These are phyloP conservation scores for Pisolithus sp. DNA, from an alignment of 768 basidiomycete species.

Conservation along the genomic window DNA sequence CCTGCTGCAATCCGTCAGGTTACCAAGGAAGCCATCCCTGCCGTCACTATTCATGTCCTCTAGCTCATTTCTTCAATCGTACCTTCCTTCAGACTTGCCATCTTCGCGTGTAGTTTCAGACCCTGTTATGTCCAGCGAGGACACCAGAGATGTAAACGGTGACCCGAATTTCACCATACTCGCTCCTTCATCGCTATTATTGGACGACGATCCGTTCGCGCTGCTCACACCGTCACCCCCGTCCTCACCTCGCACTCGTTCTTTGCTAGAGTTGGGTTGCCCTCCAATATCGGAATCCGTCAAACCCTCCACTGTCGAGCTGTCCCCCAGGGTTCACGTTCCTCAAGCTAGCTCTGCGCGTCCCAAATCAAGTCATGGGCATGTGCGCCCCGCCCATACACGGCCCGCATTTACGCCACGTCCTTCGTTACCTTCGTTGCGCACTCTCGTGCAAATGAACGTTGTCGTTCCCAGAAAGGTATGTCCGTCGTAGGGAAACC, in stretches of 20 bases:
- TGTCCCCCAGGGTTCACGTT: conserved; percentile 7
- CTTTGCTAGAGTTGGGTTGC: conserved; percentile 1
- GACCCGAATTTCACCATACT: background rate
- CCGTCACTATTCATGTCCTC: conserved; percentile 37
- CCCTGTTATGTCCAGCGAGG: background rate
- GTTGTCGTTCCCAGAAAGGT: conserved; percentile 35
- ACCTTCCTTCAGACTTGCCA: conserved; percentile 23
- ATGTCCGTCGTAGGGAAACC: background rate
- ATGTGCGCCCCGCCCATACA: conserved; percentile 35
- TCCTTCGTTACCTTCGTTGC: conserved; percentile 39
- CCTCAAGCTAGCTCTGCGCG: conserved; percentile 13
- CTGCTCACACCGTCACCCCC: conserved; percentile 36
- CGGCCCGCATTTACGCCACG: conserved; percentile 34
- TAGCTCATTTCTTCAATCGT: conserved; percentile 38
- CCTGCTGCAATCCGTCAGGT: conserved; percentile 19
- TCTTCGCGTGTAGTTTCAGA: conserved; percentile 13
- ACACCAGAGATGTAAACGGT: background rate
- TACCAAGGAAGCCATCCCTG: conserved; percentile 48
- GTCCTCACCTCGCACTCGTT: conserved; percentile 3
- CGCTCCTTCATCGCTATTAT: conserved; percentile 24
- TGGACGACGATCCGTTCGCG: conserved; percentile 75
- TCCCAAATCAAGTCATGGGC: conserved; percentile 29
- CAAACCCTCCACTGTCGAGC: conserved; percentile 8
- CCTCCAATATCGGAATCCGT: conserved; percentile 7
- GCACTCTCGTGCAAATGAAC: conserved; percentile 32